Conservation (phyloP, 306 rosid species). For the Cucurbita moschata region DNA sequence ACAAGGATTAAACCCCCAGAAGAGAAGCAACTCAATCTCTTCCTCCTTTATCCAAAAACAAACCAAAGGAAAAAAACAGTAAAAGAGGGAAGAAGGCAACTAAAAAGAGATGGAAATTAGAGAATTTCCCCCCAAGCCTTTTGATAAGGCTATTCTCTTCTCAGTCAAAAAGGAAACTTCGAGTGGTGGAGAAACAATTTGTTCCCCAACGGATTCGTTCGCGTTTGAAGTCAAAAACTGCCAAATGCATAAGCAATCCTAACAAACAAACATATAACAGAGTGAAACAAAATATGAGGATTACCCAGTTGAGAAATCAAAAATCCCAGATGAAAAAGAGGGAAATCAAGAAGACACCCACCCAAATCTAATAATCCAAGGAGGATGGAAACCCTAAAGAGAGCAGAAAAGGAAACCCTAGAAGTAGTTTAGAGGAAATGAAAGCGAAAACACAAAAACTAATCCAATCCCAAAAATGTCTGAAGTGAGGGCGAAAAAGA, state of each 20-base stretch:
- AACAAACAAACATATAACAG: not conserved
- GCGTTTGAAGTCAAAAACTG: not conserved
- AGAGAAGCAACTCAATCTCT: conserved; percentile 10
- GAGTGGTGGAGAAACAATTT: conserved; percentile 5
- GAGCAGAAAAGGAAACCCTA: not conserved
- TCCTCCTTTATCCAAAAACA: conserved; percentile 6
- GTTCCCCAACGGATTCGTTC: conserved; percentile 1
- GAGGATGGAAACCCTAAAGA: not conserved
- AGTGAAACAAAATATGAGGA: not conserved
- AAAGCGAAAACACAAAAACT: conserved; percentile 31
- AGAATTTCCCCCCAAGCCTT: not conserved
- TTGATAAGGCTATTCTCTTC: not conserved
- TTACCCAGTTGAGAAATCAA: not conserved
- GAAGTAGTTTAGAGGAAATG: conserved; percentile 10
- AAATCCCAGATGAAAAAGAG: conserved; percentile 4
- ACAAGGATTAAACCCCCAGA: not conserved
- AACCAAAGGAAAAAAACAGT: not conserved
- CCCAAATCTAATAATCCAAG: conserved; percentile 23
- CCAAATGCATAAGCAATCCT: not conserved
- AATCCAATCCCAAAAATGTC: conserved; percentile 28
- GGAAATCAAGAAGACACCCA: conserved; percentile 6
- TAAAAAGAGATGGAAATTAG: not conserved
- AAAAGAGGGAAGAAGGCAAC: not conserved
- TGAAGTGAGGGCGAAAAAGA: conserved; percentile 38
- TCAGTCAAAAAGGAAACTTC: conserved; percentile 11